Percentiles rank a stretch among this genome's conserved stretches.
These are phyloP conservation scores for Achaetomium macrosporum DNA, from an alignment of 2,329 filamentous ascomycete species.

Conservation along the genomic window DNA sequence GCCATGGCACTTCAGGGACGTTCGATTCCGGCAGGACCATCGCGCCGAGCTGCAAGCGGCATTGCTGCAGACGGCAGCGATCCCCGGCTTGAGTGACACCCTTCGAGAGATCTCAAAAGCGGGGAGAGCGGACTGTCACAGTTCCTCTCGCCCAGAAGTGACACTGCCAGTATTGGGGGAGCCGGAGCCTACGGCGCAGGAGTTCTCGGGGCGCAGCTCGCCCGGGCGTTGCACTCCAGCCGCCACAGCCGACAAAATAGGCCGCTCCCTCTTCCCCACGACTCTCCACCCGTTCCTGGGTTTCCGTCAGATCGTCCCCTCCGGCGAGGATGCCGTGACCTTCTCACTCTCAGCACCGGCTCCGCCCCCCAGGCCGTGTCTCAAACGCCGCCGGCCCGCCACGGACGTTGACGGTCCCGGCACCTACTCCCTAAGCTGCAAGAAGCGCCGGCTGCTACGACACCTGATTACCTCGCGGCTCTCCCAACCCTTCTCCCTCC, in stretches of 20 bases:
- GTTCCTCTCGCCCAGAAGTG: background rate
- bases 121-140: background rate
- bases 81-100: constrained; percentile 15
- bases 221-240: background rate
- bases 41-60: constrained; percentile 20
- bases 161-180: constrained; percentile 3
- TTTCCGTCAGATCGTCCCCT: background rate
- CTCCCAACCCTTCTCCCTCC: constrained; percentile 62
- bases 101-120: constrained; percentile 15
- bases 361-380: constrained; percentile 1
- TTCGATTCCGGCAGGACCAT: constrained; percentile 12
- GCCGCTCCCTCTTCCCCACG: background rate
- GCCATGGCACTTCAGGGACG: constrained; percentile 25
- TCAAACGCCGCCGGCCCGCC: constrained; percentile 47
- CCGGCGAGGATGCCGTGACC: background rate
- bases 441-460: constrained; percentile 62
- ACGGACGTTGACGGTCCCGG: constrained; percentile 56
- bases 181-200: background rate
- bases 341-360: constrained; percentile 10
- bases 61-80: constrained; percentile 19
- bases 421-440: constrained; percentile 46
- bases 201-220: background rate
- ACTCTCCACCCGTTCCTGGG: background rate
- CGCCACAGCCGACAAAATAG: background rate
- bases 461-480: constrained; percentile 64